A percentile compares a stretch with the other conserved stretches of the same genome.
Evolutionary conservation across 1,139 yeast genomes (phyloP).

Genomic region (Kodamaea derodonti): DNA sequence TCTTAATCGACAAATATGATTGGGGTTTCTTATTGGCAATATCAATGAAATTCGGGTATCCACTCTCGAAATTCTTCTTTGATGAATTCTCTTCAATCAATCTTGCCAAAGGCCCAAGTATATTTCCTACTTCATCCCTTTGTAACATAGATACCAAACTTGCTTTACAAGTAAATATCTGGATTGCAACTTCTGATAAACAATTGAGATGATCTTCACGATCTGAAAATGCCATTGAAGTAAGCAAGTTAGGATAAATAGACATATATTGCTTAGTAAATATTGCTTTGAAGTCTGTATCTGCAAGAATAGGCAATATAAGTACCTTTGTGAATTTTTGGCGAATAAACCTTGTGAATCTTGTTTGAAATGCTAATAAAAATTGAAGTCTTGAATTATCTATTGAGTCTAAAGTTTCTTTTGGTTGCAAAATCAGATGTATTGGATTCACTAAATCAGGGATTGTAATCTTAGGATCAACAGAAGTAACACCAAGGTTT

Average conservation of each 20-base stretch:
- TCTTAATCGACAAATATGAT: slow-evolving; percentile 21
- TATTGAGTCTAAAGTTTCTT: neutral
- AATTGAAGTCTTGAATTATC: slow-evolving; percentile 47
- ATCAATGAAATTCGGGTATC: slow-evolving; percentile 29
- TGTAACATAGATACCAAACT: slow-evolving; percentile 43
- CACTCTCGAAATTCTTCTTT: slow-evolving; percentile 22
- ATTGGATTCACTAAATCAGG: slow-evolving; percentile 12
- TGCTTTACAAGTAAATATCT: slow-evolving; percentile 63
- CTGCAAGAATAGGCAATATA: slow-evolving; percentile 53
- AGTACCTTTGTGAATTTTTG: slow-evolving; percentile 42
- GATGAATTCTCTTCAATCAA: slow-evolving; percentile 40
- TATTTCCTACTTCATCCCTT: slow-evolving; percentile 31
- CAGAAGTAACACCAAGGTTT: slow-evolving; percentile 16
- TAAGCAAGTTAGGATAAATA: slow-evolving; percentile 52
- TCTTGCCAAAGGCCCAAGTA: slow-evolving; percentile 47
- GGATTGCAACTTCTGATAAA: slow-evolving; percentile 53
- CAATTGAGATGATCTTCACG: slow-evolving; percentile 63
- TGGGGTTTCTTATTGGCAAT: slow-evolving; percentile 16
- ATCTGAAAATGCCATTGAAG: slow-evolving; percentile 48
- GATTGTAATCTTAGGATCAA: neutral
- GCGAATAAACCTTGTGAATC: slow-evolving; percentile 52
- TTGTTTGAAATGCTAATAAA: slow-evolving; percentile 51
- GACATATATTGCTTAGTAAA: slow-evolving; percentile 53
- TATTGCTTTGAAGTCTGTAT: slow-evolving; percentile 37
- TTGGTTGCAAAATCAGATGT: slow-evolving; percentile 5